Evolutionary conservation across 768 basidiomycete species (phyloP), one percentile per base, ranked within the genome.

Genomic region (Rhodocollybia butyracea): DNA sequence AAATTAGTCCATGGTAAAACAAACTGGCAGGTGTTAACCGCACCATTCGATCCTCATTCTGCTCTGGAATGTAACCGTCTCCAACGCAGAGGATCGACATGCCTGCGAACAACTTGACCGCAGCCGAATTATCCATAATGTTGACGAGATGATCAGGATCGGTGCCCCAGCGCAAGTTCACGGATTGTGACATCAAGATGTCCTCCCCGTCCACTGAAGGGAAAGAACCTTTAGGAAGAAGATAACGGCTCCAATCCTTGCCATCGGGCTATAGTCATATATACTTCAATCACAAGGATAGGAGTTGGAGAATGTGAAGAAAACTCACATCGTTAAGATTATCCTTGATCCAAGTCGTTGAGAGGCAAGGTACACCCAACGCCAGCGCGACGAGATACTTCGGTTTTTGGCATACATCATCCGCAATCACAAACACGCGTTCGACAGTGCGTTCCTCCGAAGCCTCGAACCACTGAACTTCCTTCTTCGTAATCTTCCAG

Each of bases 301-400:
- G 24, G 19, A 17, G 32, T 19, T 36, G 19, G 43, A 19, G 38
- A 22, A 34, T n/a, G n/a, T n/a, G n/a, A 40, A 46, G 21, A 39
- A 45, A 17, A 66, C 74, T 66, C 56, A 72, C 73, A 48, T 36
- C 55, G 55, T 66, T 57, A 17, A 75, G 63, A 11, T 71, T 73
- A 24, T 74, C 68, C 10, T 31, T 73, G 59, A 29, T 88, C 64
- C 81, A 85, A 94, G 11, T 75, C 70, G 5, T 76, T 66, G 1
- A 77, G 79, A 97, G 63, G 60, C 91, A 94, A 3, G 94, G 94
- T 50, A 97, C 84, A 11, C 94, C 94, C 38, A 94, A 73, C 0
- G 90, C 92, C 31, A 98, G 78, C 5, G 92, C 89, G 3, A 86
- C 77, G 51, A 96, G 73, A 63, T 81, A 93, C 68, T 94, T 95